Percentiles rank a stretch among this genome's conserved stretches.
phyloP scores from a whole-genome alignment of 2,329 filamentous ascomycete genomes.

The Fusarium papillatum region DNA sequence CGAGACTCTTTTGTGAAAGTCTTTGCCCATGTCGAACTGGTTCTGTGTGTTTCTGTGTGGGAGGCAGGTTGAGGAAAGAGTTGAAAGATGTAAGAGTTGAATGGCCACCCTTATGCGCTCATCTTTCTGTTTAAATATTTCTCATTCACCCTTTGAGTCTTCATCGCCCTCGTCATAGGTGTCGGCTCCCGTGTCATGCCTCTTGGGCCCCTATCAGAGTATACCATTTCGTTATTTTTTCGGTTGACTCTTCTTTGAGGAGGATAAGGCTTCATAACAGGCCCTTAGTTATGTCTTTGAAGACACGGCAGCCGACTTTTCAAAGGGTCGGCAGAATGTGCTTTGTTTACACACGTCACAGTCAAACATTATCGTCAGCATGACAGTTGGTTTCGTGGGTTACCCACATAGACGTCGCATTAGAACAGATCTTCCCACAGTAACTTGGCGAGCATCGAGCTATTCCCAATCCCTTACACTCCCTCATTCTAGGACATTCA shows the following conservation, averaged over 20 bases:
- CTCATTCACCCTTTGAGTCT: neutral
- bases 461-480: neutral
- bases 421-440: accelerated
- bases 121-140: neutral
- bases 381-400: no score
- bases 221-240: neutral
- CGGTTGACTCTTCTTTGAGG: neutral
- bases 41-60: neutral
- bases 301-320: neutral
- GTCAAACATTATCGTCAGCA: neutral
- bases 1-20: neutral
- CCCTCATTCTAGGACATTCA: neutral
- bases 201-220: neutral
- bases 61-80: neutral
- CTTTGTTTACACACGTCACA: neutral
- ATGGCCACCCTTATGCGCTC: neutral
- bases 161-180: neutral
- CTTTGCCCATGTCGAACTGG: neutral
- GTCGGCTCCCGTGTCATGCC: neutral
- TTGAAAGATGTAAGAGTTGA: neutral
- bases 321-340: accelerated
- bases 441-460: neutral
- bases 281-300: neutral
- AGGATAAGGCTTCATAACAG: neutral
- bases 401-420: accelerated